phyloP scores from a whole-genome alignment of 352 stramenopile species.

The Blastocystis sp. region DNA sequence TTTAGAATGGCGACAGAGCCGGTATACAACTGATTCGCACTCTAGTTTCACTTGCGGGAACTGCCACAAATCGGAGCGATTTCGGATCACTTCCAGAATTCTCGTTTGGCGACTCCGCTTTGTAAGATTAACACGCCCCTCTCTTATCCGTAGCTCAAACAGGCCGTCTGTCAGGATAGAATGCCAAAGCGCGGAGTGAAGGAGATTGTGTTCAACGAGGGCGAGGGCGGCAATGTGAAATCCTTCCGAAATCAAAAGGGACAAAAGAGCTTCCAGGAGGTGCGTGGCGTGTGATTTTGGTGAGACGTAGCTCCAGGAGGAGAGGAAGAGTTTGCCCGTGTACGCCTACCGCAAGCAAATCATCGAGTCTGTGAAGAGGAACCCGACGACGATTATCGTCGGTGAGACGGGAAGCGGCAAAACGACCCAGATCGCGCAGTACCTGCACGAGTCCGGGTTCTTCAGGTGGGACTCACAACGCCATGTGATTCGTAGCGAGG shows the following conservation, averaged over 20 bases:
- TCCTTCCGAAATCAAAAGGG: background rate
- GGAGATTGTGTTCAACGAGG: slow-evolving; percentile 24
- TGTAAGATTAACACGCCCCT: too few relatives aligned
- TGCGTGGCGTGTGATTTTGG: background rate
- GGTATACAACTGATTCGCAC: too few relatives aligned
- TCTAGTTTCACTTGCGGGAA: too few relatives aligned
- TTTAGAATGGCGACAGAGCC: too few relatives aligned
- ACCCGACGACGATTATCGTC: slow-evolving; percentile 77
- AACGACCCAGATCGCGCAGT: slow-evolving; percentile 86
- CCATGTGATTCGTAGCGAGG: slow-evolving; percentile 72
- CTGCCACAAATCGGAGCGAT: too few relatives aligned
- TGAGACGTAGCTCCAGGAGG: slow-evolving; percentile 8
- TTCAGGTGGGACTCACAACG: background rate
- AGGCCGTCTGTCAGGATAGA: background rate
- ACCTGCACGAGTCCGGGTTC: slow-evolving; percentile 76
- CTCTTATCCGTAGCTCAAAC: too few relatives aligned
- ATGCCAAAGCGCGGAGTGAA: slow-evolving; percentile 2
- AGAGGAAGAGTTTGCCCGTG: background rate
- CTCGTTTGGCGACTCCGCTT: too few relatives aligned
- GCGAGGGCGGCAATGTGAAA: background rate
- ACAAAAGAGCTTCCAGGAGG: background rate
- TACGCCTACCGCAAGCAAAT: slow-evolving; percentile 27
- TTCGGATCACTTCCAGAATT: too few relatives aligned
- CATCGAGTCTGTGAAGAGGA: slow-evolving; percentile 11
- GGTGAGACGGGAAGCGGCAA: slow-evolving; percentile 85